phyloP scores from a whole-genome alignment of 1,284 basidiomycete species.

The Hymenochaete sp. region DNA sequence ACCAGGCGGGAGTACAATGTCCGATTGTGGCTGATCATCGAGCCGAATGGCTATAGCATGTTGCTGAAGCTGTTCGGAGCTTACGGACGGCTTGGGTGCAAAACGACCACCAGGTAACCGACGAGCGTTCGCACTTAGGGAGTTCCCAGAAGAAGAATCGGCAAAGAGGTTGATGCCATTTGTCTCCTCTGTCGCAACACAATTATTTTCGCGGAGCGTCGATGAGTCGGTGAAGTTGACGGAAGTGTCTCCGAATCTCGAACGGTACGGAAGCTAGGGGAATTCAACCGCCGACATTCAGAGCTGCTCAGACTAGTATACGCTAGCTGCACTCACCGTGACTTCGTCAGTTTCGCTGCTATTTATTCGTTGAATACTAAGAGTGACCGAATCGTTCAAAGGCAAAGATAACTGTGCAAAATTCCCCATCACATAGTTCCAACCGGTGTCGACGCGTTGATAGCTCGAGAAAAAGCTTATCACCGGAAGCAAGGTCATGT shows the following conservation, averaged over 20 bases:
- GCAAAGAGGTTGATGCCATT: slow-evolving; percentile 43
- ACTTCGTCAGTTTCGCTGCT: slow-evolving; percentile 36
- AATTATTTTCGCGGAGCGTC: slow-evolving; percentile 46
- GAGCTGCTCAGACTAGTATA: neutral
- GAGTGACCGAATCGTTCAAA: slow-evolving; percentile 39
- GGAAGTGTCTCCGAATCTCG: slow-evolving; percentile 37
- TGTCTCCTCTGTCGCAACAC: slow-evolving; percentile 38
- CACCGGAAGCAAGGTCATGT: neutral
- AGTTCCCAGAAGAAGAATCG: slow-evolving; percentile 6
- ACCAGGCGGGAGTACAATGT: slow-evolving; percentile 42
- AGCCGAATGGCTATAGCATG: slow-evolving; percentile 42
- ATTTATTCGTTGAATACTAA: slow-evolving; percentile 40
- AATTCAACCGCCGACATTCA: neutral
- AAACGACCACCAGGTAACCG: slow-evolving; percentile 29
- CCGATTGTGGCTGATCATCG: slow-evolving; percentile 36
- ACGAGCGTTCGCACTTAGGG: slow-evolving; percentile 9
- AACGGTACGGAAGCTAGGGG: slow-evolving; percentile 49
- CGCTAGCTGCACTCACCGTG: slow-evolving; percentile 26
- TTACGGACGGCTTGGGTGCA: slow-evolving; percentile 39
- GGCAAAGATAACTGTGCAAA: slow-evolving; percentile 54
- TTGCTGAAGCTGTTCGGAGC: slow-evolving; percentile 29
- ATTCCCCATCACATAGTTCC: slow-evolving; percentile 53
- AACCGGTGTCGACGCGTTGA: slow-evolving; percentile 31
- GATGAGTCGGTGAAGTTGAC: slow-evolving; percentile 41
- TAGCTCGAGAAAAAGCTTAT: slow-evolving; percentile 36